Evolutionary conservation across 441 rosid species (phyloP).

Genomic region (Lepidium campestre): DNA sequence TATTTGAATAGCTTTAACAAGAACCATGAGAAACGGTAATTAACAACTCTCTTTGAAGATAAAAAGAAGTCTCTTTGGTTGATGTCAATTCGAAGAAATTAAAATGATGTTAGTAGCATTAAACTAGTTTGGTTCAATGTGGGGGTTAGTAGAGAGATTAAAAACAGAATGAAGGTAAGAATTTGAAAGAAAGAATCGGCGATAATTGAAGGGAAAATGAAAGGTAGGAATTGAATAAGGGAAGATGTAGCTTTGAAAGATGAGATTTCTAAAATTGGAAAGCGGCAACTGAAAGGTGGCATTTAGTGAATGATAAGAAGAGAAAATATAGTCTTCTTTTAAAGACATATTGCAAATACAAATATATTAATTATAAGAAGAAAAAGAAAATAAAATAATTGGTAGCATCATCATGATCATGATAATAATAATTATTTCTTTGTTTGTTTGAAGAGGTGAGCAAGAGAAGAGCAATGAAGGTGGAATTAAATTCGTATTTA

Average conservation of each 20-base stretch:
- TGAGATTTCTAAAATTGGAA: conserved; percentile 28
- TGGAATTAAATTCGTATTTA: conserved; percentile 71
- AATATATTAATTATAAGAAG: no score
- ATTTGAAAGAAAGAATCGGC: conserved; percentile 11
- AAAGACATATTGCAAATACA: no score
- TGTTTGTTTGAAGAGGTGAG: conserved; percentile 30
- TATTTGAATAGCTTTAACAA: not conserved
- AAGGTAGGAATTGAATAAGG: conserved; percentile 32
- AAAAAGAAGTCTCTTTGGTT: conserved; percentile 12
- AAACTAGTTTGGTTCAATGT: conserved; percentile 21
- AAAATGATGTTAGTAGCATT: conserved; percentile 20
- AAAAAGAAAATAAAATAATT: not conserved
- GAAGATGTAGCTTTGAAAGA: conserved; percentile 35
- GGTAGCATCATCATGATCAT: conserved; percentile 31
- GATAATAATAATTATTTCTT: conserved; percentile 40
- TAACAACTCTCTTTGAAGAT: not conserved
- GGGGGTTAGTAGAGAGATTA: conserved; percentile 22
- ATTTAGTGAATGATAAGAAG: conserved; percentile 32
- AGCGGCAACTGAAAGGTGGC: conserved; percentile 36
- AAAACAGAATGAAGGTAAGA: conserved; percentile 17
- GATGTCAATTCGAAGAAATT: conserved; percentile 20
- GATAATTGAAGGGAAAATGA: conserved; percentile 27
- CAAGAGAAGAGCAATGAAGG: conserved; percentile 38
- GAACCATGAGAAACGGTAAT: not conserved
- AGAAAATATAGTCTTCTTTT: conserved; percentile 18